Evolutionary conservation across 768 basidiomycete species (phyloP).

Genomic region (Macrolepiota fuliginosa): DNA sequence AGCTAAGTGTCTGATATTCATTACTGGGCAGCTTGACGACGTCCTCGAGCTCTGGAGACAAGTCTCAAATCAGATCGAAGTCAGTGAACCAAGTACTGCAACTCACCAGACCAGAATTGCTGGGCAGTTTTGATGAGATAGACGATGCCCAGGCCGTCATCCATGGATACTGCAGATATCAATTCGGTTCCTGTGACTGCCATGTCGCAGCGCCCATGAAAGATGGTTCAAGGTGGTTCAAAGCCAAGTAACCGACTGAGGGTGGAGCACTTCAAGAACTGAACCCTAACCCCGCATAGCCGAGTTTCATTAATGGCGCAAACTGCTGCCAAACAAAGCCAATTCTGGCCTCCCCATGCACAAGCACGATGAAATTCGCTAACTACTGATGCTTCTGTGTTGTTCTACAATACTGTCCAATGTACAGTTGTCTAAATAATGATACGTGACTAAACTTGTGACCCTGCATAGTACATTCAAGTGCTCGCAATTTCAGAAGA

Average conservation of each 20-base stretch:
- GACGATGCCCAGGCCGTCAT: constrained; percentile 74
- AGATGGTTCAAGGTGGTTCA: background rate
- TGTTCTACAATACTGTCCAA: too few relatives aligned
- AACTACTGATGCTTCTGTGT: too few relatives aligned
- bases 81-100: background rate
- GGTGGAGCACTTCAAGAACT: background rate
- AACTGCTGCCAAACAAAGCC: background rate
- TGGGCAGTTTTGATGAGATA: constrained; percentile 82
- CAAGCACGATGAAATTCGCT: too few relatives aligned
- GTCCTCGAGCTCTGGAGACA: constrained; percentile 78
- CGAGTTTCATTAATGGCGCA: background rate
- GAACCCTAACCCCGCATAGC: background rate
- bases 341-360: too few relatives aligned
- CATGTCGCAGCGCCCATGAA: constrained; percentile 26
- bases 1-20: constrained; percentile 59
- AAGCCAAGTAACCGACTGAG: background rate
- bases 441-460: background rate
- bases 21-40: constrained; percentile 65
- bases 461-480: background rate
- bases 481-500: background rate
- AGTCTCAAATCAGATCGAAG: constrained; percentile 4
- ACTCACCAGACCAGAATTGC: constrained; percentile 88
- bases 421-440: too few relatives aligned
- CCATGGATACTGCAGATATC: constrained; percentile 38
- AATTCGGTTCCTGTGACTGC: constrained; percentile 22